Base-by-base conservation (phyloP, 352 stramenopile species). In the Phytophthora colocasiae region DNA sequence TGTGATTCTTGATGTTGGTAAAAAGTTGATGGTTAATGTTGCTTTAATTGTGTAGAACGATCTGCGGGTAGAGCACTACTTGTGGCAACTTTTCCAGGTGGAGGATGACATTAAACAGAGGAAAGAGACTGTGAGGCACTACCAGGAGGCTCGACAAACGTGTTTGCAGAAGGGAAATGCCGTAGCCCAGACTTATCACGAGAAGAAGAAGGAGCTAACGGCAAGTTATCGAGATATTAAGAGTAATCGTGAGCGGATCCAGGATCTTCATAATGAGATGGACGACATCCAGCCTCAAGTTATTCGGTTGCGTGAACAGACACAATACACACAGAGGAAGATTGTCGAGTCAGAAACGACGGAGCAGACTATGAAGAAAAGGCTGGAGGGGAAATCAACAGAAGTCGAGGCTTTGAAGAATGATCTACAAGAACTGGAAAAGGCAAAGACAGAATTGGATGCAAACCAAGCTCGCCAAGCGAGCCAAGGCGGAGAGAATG, bases 41-140 rank as follows among this genome's bases (percentile, higher is more conserved):
- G 9, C 31, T 36, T 46, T 50, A 45, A 34, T 36, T 54, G 17
- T 11, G 50, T 56, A 93, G 85, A 81, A 81, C 66, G 57, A 85
- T 17, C 58, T 98, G 4, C 84, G 94, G 27, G 88, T 92, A 0
- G 90, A 99, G 59, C 94, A 97, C 66, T 99, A 98, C 57, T 76
- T 99, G 38, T 99, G 96, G 97, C 91, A 98, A 61, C 80, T 99
- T 19, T 98, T 95, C 48, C 95, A 99, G 69, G 87, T 98, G 19
- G 80, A 99, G 58, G 81, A 92, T 12, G 91, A 98, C 40, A 79
- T 97, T 3, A 79, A 91, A 17, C 70, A 90, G 26, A 85, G 93
- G 39, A 90, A 97, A 62, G 92, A 95, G 24, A 66, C 80, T 3
- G 77, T 97, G 10, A 78, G 80, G 17, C 49, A 74, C 0, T 71